These are phyloP conservation scores for Magnaporthiopsis poae DNA, from an alignment of 2,329 filamentous ascomycete species.

Conservation along the genomic window DNA sequence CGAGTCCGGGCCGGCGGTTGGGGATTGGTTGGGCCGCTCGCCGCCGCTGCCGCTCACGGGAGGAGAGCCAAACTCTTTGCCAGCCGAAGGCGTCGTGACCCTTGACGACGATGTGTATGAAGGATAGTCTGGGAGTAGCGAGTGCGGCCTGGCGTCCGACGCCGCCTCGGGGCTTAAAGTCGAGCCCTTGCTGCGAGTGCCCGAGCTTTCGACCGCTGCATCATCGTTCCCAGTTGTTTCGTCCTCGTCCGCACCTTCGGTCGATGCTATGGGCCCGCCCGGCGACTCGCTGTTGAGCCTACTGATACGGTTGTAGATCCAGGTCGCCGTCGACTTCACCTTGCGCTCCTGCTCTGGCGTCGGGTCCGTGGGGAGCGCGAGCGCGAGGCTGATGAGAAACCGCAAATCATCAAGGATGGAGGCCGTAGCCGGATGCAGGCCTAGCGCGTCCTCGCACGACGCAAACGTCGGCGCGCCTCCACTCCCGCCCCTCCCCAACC, in stretches of 20 bases:
- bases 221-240: neutral
- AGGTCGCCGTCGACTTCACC: constrained; percentile 27
- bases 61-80: neutral
- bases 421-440: constrained; percentile 34
- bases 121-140: constrained; percentile 14
- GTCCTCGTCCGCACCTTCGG: neutral
- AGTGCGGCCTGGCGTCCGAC: constrained; percentile 12
- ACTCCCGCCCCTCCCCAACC: constrained; percentile 13
- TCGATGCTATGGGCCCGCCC: neutral
- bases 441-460: constrained; percentile 28
- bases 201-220: neutral
- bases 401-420: constrained; percentile 42
- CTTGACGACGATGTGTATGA: constrained; percentile 9
- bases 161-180: constrained; percentile 7
- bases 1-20: too few relatives aligned
- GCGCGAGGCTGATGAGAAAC: constrained; percentile 31
- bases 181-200: neutral
- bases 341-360: constrained; percentile 24
- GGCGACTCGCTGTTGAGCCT: constrained; percentile 19
- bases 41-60: constrained; percentile 17
- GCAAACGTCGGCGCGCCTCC: constrained; percentile 29
- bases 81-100: neutral
- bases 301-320: constrained; percentile 29
- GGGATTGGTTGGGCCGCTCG: constrained; percentile 23
- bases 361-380: constrained; percentile 26